A percentile compares a stretch with the other conserved stretches of the same genome.
Conservation (phyloP, 495 filamentous ascomycete species). For the Xeromyces bisporus region DNA sequence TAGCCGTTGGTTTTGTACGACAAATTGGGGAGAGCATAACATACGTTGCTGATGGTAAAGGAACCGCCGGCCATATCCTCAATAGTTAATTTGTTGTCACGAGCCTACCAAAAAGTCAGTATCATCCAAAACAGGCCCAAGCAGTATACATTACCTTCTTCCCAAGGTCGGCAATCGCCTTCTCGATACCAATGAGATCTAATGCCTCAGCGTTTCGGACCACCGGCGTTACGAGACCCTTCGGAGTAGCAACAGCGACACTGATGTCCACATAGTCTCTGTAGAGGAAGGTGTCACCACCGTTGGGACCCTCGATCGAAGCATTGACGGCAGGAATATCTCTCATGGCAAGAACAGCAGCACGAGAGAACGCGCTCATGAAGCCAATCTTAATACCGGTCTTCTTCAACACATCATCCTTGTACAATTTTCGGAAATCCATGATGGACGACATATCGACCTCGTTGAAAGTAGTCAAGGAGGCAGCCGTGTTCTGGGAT, state of each 20-base stretch:
- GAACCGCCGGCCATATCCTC: conserved; percentile 99
- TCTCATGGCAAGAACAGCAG: conserved; percentile 82
- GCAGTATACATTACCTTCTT: conserved; percentile 52
- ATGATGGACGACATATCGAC: conserved; percentile 98
- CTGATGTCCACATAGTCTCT: conserved; percentile 96
- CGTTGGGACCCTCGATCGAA: conserved; percentile 86
- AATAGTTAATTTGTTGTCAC: conserved; percentile 92
- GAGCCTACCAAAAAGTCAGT: conserved; percentile 38
- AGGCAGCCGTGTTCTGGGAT: conserved; percentile 95
- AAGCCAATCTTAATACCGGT: conserved; percentile 95
- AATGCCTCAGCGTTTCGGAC: conserved; percentile 83
- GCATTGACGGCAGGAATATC: conserved; percentile 94
- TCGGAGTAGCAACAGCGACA: conserved; percentile 93
- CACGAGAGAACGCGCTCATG: conserved; percentile 93
- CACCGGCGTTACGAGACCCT: conserved; percentile 91
- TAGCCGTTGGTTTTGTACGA: conserved; percentile 5
- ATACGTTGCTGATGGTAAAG: conserved; percentile 93
- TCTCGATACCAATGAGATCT: conserved; percentile 80
- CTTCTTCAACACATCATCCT: conserved; percentile 89
- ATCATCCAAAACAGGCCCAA: background rate
- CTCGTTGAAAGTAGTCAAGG: conserved; percentile 96
- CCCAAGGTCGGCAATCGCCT: conserved; percentile 79
- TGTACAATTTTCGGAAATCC: conserved; percentile 93
- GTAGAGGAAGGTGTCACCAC: conserved; percentile 96
- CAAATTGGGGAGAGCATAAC: conserved; percentile 5